Conservation (phyloP, 768 basidiomycete genomes). For the Lactifluus volemus region DNA sequence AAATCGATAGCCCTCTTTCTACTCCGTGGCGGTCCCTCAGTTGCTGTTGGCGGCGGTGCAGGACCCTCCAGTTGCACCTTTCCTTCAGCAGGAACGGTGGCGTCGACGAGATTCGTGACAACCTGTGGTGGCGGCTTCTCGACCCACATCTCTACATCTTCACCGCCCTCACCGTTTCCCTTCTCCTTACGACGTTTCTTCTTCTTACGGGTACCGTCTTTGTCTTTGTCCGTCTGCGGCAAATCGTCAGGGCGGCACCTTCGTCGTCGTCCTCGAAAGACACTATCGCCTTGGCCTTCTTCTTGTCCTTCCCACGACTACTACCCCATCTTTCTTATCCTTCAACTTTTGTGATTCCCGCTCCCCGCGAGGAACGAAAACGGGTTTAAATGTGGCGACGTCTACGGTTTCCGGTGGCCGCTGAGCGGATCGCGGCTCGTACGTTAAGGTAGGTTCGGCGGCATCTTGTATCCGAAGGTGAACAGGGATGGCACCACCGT, state of each 20-base stretch:
- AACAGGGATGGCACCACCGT: background rate
- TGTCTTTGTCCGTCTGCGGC: conserved; percentile 22
- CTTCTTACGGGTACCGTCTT: conserved; percentile 30
- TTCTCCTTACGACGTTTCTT: conserved; percentile 35
- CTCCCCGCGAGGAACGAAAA: conserved; percentile 62
- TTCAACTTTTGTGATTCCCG: conserved; percentile 33
- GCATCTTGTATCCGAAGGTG: conserved; percentile 11
- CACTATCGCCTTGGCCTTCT: conserved; percentile 47
- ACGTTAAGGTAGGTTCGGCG: background rate
- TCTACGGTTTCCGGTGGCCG: conserved; percentile 33
- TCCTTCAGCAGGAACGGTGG: background rate
- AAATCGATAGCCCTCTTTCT: conserved; percentile 24
- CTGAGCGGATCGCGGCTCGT: conserved; percentile 10
- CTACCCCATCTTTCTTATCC: conserved; percentile 9
- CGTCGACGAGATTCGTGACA: conserved; percentile 30
- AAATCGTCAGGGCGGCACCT: conserved; percentile 27
- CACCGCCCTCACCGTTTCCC: conserved; percentile 23
- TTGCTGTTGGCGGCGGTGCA: background rate
- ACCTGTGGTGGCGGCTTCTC: conserved; percentile 51
- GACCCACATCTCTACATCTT: conserved; percentile 46
- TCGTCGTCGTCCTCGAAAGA: conserved; percentile 75
- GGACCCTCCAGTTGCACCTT: background rate
- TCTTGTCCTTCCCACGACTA: conserved; percentile 37
- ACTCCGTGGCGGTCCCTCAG: conserved; percentile 19
- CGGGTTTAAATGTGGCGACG: conserved; percentile 75